These are phyloP conservation scores for Helotiales sp. DNA, from an alignment of 2,329 filamentous ascomycete species.

Conservation along the genomic window DNA sequence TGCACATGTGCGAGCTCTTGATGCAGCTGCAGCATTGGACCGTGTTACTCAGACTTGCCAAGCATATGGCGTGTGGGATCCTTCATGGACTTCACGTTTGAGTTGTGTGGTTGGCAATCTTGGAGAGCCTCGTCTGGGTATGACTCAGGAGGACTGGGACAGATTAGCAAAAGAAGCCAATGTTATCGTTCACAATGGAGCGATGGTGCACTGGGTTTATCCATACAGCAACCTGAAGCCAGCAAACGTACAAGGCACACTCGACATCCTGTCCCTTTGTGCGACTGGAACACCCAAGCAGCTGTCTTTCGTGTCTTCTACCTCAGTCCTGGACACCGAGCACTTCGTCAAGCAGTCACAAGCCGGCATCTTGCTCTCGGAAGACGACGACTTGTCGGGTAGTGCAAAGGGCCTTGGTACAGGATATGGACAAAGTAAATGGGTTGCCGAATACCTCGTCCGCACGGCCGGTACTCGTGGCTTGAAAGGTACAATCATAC, in stretches of 20 bases:
- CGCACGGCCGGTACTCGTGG: slow-evolving; percentile 78
- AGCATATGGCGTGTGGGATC: slow-evolving; percentile 79
- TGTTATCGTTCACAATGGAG: slow-evolving; percentile 79
- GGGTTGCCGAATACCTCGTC: slow-evolving; percentile 69
- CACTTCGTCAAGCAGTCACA: slow-evolving; percentile 77
- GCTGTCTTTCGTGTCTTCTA: slow-evolving; percentile 81
- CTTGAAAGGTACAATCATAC: slow-evolving; percentile 71
- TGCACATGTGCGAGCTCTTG: slow-evolving; percentile 72
- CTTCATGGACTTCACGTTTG: slow-evolving; percentile 65
- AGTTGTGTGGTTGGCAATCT: slow-evolving; percentile 73
- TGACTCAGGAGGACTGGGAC: slow-evolving; percentile 67
- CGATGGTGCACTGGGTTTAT: slow-evolving; percentile 78
- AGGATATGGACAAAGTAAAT: slow-evolving; percentile 91
- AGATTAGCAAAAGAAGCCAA: slow-evolving; percentile 66
- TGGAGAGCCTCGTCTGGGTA: slow-evolving; percentile 68
- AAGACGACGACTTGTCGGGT: slow-evolving; percentile 76
- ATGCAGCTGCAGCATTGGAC: slow-evolving; percentile 56
- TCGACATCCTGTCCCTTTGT: slow-evolving; percentile 76
- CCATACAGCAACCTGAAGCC: slow-evolving; percentile 71
- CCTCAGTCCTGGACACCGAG: slow-evolving; percentile 77
- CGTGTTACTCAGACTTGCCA: slow-evolving; percentile 67
- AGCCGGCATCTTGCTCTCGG: slow-evolving; percentile 64
- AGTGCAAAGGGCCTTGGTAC: slow-evolving; percentile 76
- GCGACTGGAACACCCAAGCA: slow-evolving; percentile 75
- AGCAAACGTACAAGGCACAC: slow-evolving; percentile 78